Base-by-base conservation (phyloP, 139 green algal genomes). In the Chlamydomonas sp. region DNA sequence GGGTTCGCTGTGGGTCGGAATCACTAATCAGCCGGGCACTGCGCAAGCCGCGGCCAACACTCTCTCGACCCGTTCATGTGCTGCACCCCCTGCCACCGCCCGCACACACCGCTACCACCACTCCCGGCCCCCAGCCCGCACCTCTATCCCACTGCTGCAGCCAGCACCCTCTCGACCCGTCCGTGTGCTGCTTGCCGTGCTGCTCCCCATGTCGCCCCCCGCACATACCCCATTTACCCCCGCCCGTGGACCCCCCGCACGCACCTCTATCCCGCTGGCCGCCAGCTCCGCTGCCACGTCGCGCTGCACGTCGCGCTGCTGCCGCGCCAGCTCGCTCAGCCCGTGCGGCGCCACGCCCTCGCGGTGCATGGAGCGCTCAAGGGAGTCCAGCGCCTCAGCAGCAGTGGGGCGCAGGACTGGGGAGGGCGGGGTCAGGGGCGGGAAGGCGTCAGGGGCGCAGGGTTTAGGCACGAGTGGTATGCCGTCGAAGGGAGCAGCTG, bases 271-370 rank as follows among this genome's bases (percentile, higher is more conserved):
- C 20, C 88, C 88, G 12, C 64, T 76, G 68, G 88, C 88, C 69
- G 77, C 88, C 77, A 91, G 88, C 88, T 91, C 88, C 82, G 80
- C 72, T 77, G 89, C 82, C 62, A 83, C 68, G 61, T 91, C 88
- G 10, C 6, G 20, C 49, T 78, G 76, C 17, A 31, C 77, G 57
- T 58, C 61, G n/a, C 76, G n/a, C 67, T 74, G 74, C 63, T 91
- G 88, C 67, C 68, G 66, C 67, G 77, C 72, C 66, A 91, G 10
- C 67, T 60, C 59, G 2, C 15, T 68, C 6, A 91, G 83, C 12
- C 77, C 17, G 63, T 87, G 68, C n/a, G 66, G n/a, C 63, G 66
- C 66, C 49, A 77, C 58, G 15, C 61, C 59, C 67, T 78, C 83
- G 18, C 86, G 69, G 4, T 20, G 58, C 5, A 76, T 31, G 60